Percentiles rank a stretch among this genome's conserved stretches.
Evolutionary conservation across 1,284 basidiomycete species (phyloP).

Genomic region (Cystobasidiaceae sp.): DNA sequence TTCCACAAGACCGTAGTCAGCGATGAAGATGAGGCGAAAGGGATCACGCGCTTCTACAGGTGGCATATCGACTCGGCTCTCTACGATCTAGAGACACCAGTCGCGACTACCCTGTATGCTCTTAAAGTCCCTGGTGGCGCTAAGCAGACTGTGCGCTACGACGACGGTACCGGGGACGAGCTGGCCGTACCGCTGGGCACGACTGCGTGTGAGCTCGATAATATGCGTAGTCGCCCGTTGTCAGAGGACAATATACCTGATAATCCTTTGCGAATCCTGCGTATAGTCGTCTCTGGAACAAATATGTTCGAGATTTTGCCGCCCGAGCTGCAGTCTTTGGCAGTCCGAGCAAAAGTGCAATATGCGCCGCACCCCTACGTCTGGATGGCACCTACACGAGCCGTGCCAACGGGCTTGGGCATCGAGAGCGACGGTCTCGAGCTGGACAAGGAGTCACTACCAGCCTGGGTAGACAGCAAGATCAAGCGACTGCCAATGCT

Average conservation of each 20-base stretch:
- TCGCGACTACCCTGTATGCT: conserved; percentile 81
- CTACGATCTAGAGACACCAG: conserved; percentile 67
- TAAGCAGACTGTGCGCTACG: conserved; percentile 68
- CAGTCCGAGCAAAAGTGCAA: conserved; percentile 64
- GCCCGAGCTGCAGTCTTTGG: conserved; percentile 68
- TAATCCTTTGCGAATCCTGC: neutral
- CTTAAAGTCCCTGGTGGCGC: conserved; percentile 66
- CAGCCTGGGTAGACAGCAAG: conserved; percentile 65
- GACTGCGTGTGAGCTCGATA: conserved; percentile 65
- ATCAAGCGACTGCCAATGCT: conserved; percentile 62
- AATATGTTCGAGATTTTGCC: conserved; percentile 81
- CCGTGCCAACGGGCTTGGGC: conserved; percentile 67
- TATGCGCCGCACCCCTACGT: conserved; percentile 59
- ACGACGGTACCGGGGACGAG: conserved; percentile 81
- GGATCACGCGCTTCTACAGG: conserved; percentile 76
- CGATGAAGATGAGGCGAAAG: conserved; percentile 67
- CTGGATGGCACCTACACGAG: conserved; percentile 73
- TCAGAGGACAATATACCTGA: neutral
- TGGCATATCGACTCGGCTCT: conserved; percentile 94
- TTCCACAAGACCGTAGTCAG: conserved; percentile 82
- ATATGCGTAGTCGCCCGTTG: neutral
- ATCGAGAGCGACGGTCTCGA: conserved; percentile 71
- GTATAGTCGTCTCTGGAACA: conserved; percentile 56
- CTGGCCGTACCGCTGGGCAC: conserved; percentile 75
- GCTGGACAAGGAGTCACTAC: conserved; percentile 60